Conservation (phyloP, 2,329 filamentous ascomycete species). For the Ploettnerulaceae sp. region DNA sequence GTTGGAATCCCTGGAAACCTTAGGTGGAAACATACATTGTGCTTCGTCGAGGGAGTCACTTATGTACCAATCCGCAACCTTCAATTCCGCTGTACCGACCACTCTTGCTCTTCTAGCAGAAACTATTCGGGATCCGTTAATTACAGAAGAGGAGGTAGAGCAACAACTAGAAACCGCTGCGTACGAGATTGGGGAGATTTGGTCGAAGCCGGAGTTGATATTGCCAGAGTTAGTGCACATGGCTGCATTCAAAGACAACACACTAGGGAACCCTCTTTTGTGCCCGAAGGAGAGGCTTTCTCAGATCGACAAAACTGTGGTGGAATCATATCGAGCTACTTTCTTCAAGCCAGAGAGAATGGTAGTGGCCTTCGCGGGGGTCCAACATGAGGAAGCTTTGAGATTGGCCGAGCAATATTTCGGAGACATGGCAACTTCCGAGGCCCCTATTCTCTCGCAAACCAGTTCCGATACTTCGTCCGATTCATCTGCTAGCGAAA, state of each 20-base stretch:
- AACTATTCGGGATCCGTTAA: slow-evolving; percentile 79
- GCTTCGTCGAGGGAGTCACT: slow-evolving; percentile 90
- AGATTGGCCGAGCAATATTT: slow-evolving; percentile 78
- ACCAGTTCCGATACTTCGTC: slow-evolving; percentile 55
- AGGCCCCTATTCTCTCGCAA: slow-evolving; percentile 46
- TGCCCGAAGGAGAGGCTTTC: slow-evolving; percentile 80
- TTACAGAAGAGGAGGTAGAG: slow-evolving; percentile 81
- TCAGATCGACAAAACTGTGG: slow-evolving; percentile 66
- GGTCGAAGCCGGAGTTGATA: slow-evolving; percentile 95
- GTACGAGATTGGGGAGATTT: slow-evolving; percentile 96
- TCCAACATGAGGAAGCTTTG: slow-evolving; percentile 76
- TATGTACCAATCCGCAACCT: slow-evolving; percentile 98
- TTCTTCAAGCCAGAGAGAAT: slow-evolving; percentile 90
- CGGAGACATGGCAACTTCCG: slow-evolving; percentile 72
- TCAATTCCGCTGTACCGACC: slow-evolving; percentile 84
- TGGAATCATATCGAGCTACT: slow-evolving; percentile 71
- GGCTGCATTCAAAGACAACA: slow-evolving; percentile 94
- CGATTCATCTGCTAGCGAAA: slow-evolving; percentile 37
- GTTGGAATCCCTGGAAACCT: slow-evolving; percentile 77
- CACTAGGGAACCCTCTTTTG: slow-evolving; percentile 85
- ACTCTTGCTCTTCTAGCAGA: slow-evolving; percentile 85
- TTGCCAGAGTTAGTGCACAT: slow-evolving; percentile 92
- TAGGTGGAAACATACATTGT: slow-evolving; percentile 96
- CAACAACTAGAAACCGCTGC: slow-evolving; percentile 87
- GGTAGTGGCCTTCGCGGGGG: slow-evolving; percentile 91